These are phyloP conservation scores for Aspergillus ellipticus DNA, from an alignment of 495 filamentous ascomycete species.

Conservation along the genomic window DNA sequence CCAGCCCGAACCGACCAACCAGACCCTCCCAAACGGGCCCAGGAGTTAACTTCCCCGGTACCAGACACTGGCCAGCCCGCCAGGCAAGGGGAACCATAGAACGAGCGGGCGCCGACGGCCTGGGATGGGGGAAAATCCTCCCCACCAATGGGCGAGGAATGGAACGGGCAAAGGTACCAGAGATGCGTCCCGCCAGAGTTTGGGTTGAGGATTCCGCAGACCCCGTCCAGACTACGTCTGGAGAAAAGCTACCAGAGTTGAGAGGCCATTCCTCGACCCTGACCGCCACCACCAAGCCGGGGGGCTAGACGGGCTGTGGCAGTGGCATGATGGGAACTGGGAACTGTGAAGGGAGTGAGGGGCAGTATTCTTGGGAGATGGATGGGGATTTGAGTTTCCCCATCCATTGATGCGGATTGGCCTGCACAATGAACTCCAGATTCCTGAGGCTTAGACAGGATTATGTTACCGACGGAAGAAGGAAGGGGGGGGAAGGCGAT, in stretches of 20 bases:
- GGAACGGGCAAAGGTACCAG: not conserved
- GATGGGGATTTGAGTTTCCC: not conserved
- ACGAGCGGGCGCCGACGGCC: not conserved
- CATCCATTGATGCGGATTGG: not conserved
- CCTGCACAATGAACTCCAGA: not conserved
- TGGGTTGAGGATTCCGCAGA: slow-evolving; percentile 15
- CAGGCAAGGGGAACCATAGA: not conserved
- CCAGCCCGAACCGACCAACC: not conserved
- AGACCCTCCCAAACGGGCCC: too few species aligned
- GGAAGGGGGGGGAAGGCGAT: not conserved
- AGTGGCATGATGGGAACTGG: not conserved
- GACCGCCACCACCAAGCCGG: not conserved
- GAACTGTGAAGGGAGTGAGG: not conserved
- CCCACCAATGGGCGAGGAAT: not conserved
- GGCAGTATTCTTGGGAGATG: not conserved
- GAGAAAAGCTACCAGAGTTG: not conserved
- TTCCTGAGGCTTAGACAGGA: slow-evolving; percentile 8
- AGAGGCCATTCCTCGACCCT: not conserved
- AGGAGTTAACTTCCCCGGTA: not conserved
- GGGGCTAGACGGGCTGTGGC: slow-evolving; percentile 1
- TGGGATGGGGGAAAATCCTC: not conserved
- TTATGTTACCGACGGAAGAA: slow-evolving; percentile 5
- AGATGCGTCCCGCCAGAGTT: slow-evolving; percentile 3
- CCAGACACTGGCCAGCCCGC: not conserved
- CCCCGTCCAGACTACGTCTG: slow-evolving; percentile 2